Evolutionary conservation across 2,329 filamentous ascomycete species (phyloP), one percentile per base, ranked within the genome.

Genomic region (Alternaria sp.): DNA sequence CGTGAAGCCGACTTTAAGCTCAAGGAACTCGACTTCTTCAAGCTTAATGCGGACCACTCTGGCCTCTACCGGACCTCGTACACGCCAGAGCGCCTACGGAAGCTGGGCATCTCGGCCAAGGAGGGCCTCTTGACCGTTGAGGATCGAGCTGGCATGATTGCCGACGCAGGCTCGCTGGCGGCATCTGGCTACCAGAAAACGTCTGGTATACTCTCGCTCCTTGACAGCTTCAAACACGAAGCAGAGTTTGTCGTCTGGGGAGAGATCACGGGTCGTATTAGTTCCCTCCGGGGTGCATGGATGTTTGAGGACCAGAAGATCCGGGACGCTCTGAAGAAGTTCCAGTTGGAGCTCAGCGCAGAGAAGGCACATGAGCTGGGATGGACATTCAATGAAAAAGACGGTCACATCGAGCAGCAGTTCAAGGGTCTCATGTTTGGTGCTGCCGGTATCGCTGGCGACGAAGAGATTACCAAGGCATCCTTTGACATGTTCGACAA

Each of bases 391-490:
- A 90, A 88, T 26, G 91, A 94, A 25, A 86, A 86, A 4, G 95
- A 98, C 73, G 93, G 91, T 53, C 94, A 97, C 77, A 90, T 97
- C 69, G 86, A 94, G 79, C 93, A 97, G 80, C 94, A 97, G 79
- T 96, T 97, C 86, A 98, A 98, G 85, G 90, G 89, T 13, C 87
- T 97, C 77, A 87, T 97, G 78, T 98, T 98, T 77, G 91, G 92
- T 65, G 88, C 86, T 70, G 93, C 95, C 54, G 95, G 94, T 61
- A 84, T 93, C 69, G 87, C 90, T 49, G 93, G 93, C 32, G 95
- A 98, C 73, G 84, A 93, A 73, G 85, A 87, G 69, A 88, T 97
- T 65, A 88, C 95, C 75, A 86, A 89, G 53, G 93, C 93, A 8
- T 91, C 93, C 8, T 91, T 93, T 81, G 92, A 94, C 26, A 96